phyloP scores from a whole-genome alignment of 192 early-diverging fungal species.

The Oehlia diaphana region DNA sequence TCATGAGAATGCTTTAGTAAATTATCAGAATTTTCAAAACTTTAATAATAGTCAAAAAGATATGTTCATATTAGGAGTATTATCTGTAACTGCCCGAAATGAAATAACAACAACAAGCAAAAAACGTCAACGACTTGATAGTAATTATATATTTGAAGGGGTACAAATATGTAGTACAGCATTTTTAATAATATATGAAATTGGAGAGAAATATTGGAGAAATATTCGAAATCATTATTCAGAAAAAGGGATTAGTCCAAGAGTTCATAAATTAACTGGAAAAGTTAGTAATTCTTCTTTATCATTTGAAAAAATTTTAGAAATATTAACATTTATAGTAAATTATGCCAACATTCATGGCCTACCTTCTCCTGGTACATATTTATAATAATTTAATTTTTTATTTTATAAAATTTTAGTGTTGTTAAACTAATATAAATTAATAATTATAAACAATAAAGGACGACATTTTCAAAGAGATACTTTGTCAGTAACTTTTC shows the following conservation, averaged over 20 bases:
- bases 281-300: background rate
- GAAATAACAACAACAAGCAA: background rate
- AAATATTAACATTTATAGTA: background rate
- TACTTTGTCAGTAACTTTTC: too few relatives aligned
- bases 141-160: background rate
- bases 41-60: background rate
- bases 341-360: conserved; percentile 2
- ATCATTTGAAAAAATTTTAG: background rate
- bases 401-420: too few relatives aligned
- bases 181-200: background rate
- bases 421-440: too few relatives aligned
- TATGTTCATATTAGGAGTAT: background rate
- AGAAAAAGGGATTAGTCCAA: background rate
- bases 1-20: background rate
- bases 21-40: background rate
- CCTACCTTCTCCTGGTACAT: background rate
- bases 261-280: background rate
- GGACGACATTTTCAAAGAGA: too few relatives aligned
- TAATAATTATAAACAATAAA: too few relatives aligned
- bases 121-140: background rate
- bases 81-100: background rate
- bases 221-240: background rate
- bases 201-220: background rate
- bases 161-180: background rate
- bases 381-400: background rate